Evolutionary conservation across 345 rosid species (phyloP).

Genomic region (Orychophragmus violaceus): DNA sequence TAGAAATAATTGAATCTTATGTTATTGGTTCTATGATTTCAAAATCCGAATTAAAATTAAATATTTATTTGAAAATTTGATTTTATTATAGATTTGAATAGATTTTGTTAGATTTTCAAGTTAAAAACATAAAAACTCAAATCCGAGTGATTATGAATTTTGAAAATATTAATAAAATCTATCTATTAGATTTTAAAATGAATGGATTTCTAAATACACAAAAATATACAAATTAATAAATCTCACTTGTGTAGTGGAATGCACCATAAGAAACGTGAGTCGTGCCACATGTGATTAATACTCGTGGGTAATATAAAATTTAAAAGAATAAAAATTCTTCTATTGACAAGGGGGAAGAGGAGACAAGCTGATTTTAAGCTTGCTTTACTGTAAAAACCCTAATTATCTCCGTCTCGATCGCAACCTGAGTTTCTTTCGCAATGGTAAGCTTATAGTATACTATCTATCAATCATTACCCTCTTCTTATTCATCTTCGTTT

Average conservation of each 20-base stretch:
- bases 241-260: neutral
- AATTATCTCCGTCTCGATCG: slow-evolving; percentile 16
- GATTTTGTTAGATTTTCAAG: too few relatives aligned
- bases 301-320: neutral
- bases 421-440: neutral
- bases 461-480: neutral
- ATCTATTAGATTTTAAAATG: too few relatives aligned
- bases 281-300: neutral
- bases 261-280: slow-evolving; percentile 15
- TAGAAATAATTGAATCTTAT: too few relatives aligned
- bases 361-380: neutral
- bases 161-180: too few relatives aligned
- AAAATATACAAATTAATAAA: too few relatives aligned
- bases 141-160: too few relatives aligned
- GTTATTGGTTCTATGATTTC: too few relatives aligned
- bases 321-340: neutral
- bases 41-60: too few relatives aligned
- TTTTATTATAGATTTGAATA: too few relatives aligned
- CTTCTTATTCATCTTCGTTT: neutral
- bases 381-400: slow-evolving; percentile 24
- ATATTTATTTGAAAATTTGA: too few relatives aligned
- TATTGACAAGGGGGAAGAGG: slow-evolving; percentile 3
- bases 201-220: too few relatives aligned
- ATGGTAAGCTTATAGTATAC: slow-evolving; percentile 20
- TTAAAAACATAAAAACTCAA: too few relatives aligned